Conservation (phyloP, 2,329 filamentous ascomycete genomes). For the Neoarthrinium moseri region DNA sequence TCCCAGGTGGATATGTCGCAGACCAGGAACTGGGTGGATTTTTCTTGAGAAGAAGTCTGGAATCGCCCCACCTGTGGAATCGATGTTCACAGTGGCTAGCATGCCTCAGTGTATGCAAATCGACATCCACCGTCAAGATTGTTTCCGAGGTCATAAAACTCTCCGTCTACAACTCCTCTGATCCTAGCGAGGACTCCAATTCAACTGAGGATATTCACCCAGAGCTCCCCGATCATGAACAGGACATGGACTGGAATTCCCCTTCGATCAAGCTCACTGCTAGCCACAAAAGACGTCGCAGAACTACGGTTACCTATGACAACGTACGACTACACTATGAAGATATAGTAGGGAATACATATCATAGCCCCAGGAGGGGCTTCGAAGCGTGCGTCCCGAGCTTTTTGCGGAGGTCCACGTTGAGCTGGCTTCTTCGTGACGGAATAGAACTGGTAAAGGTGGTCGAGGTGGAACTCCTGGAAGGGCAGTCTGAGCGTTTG, state of each 20-base stretch:
- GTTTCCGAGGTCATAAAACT: not conserved
- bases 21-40: not conserved
- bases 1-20: not conserved
- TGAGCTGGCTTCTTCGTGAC: not conserved
- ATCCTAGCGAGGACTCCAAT: not conserved
- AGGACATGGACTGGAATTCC: no score
- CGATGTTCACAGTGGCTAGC: not conserved
- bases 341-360: no score
- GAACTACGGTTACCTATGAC: not conserved
- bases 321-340: no score
- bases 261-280: no score
- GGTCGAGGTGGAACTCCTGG: not conserved
- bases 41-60: not conserved
- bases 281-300: no score
- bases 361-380: no score
- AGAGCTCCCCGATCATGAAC: no score
- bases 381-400: no score
- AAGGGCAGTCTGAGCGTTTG: not conserved
- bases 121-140: not conserved
- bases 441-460: conserved; percentile 3
- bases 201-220: not conserved
- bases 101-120: not conserved
- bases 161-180: not conserved
- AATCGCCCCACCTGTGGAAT: not conserved
- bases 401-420: no score